These are phyloP conservation scores for Hyphopichia wangnamkhiaoensis DNA, from an alignment of 1,139 yeast species.

Conservation along the genomic window DNA sequence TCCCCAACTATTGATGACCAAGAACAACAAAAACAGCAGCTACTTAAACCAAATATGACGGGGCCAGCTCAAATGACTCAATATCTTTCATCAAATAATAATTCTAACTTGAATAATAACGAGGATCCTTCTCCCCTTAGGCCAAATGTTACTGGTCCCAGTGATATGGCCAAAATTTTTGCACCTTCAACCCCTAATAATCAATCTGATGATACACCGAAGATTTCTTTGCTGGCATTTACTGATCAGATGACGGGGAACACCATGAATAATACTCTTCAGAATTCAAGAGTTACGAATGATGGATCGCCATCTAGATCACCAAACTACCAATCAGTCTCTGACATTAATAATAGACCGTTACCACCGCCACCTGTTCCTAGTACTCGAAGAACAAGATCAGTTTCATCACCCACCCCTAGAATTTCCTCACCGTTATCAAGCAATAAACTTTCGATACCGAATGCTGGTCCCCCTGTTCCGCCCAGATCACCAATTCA, in stretches of 20 bases:
- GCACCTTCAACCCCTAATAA: constrained; percentile 19
- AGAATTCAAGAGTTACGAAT: constrained; percentile 26
- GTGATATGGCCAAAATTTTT: constrained; percentile 37
- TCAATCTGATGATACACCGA: constrained; percentile 18
- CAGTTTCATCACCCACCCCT: constrained; percentile 49
- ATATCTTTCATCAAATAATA: constrained; percentile 9
- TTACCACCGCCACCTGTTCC: constrained; percentile 46
- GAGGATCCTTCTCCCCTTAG: constrained; percentile 17
- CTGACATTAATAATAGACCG: constrained; percentile 21
- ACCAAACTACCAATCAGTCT: constrained; percentile 24
- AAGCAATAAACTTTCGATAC: constrained; percentile 12
- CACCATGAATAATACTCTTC: constrained; percentile 40
- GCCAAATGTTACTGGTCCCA: constrained; percentile 43
- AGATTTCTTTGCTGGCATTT: constrained; percentile 41
- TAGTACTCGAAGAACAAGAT: constrained; percentile 35
- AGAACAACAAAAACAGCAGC: constrained; percentile 5
- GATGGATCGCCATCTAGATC: constrained; percentile 24
- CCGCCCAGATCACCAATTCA: constrained; percentile 18
- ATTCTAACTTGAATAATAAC: background rate
- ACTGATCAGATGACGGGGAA: constrained; percentile 49
- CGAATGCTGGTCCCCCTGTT: constrained; percentile 9
- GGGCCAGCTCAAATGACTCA: constrained; percentile 55
- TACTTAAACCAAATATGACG: constrained; percentile 54
- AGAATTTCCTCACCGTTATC: constrained; percentile 20
- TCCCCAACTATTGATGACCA: constrained; percentile 20